Percentiles rank a stretch among this genome's conserved stretches.
Conservation (phyloP, 2,329 filamentous ascomycete genomes). For the Coniochaeta sp. region DNA sequence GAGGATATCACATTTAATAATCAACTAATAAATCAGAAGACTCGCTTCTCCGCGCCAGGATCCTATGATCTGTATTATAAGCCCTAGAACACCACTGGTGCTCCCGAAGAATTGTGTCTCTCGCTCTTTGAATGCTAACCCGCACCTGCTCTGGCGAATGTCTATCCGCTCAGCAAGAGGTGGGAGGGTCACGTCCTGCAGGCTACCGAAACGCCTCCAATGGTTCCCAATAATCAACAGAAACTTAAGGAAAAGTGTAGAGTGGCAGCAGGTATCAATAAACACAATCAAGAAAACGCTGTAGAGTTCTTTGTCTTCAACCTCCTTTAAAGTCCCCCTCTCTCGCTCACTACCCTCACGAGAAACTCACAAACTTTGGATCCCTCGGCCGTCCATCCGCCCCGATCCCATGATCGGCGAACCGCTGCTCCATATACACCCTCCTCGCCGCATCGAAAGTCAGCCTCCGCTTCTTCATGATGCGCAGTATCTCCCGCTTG, state of each 20-base stretch:
- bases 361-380: constrained; percentile 94
- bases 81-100: not conserved
- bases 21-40: not conserved
- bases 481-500: constrained; percentile 75
- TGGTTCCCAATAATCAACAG: not conserved
- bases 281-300: not conserved
- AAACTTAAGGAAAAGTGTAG: not conserved
- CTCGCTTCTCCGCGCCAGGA: not conserved
- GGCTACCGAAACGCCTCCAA: not conserved
- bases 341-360: constrained; percentile 29
- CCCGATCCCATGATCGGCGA: constrained; percentile 81
- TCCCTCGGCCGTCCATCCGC: constrained; percentile 81
- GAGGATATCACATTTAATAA: not conserved
- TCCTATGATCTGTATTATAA: not conserved
- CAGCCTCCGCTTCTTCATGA: constrained; percentile 82
- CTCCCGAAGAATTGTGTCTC: not conserved
- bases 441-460: constrained; percentile 87
- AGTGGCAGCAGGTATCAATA: not conserved
- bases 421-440: constrained; percentile 76
- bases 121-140: too few relatives aligned
- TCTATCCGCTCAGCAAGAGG: too few relatives aligned
- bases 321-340: not conserved
- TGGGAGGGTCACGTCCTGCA: too few relatives aligned
- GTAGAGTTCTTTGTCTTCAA: not conserved
- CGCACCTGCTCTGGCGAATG: too few relatives aligned